phyloP scores from a whole-genome alignment of 78 protist genomes.

The Guillardia theta region DNA sequence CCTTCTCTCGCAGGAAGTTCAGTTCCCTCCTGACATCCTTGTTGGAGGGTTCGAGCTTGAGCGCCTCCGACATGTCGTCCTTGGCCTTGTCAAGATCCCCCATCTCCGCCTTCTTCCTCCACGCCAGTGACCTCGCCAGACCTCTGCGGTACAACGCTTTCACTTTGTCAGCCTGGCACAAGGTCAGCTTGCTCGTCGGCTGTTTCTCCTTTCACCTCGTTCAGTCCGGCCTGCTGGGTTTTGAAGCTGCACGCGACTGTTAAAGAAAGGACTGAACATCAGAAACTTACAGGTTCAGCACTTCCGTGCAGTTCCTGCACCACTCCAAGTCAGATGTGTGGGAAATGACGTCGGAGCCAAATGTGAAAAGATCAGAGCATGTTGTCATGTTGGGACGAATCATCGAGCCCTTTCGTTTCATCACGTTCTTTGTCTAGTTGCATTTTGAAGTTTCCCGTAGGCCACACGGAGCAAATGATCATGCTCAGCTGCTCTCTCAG shows the following conservation, averaged over 20 bases:
- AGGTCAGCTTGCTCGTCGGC: too few species aligned
- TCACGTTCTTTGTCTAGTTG: too few species aligned
- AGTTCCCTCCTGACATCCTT: background rate
- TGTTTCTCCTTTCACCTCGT: too few species aligned
- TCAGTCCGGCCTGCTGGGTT: background rate
- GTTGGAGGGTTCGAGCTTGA: background rate
- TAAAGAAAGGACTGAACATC: background rate
- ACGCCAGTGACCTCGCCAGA: background rate
- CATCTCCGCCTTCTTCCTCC: background rate
- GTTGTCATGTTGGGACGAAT: too few species aligned
- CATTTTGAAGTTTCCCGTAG: too few species aligned
- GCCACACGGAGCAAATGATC: too few species aligned
- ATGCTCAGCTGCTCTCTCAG: too few species aligned
- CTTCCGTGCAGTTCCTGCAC: background rate
- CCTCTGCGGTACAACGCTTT: background rate
- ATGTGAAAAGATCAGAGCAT: too few species aligned
- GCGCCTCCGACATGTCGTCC: constrained; percentile 6
- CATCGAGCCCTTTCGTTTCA: too few species aligned
- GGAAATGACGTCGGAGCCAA: too few species aligned
- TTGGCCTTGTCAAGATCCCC: constrained; percentile 14
- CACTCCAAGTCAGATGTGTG: too few species aligned
- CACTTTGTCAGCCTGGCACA: background rate
- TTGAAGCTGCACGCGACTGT: background rate
- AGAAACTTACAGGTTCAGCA: background rate
- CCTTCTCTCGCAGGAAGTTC: background rate